Evolutionary conservation across 768 basidiomycete genomes (phyloP).

Genomic region (Steccherinum ochraceum): DNA sequence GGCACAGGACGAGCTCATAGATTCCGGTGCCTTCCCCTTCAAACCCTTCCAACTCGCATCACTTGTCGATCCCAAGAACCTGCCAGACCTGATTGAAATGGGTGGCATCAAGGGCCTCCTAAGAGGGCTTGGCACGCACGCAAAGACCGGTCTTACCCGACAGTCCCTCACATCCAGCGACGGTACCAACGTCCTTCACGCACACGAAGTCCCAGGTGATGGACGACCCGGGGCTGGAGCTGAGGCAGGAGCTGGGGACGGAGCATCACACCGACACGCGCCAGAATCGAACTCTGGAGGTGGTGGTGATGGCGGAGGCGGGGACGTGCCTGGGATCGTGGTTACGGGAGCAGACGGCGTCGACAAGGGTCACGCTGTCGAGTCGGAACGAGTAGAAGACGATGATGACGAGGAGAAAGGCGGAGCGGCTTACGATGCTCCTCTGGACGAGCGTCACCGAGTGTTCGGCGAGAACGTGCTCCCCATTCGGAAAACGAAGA

Average conservation of each 20-base stretch:
- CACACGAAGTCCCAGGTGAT: constrained; percentile 9
- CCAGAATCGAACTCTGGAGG: constrained; percentile 9
- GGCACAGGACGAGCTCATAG: constrained; percentile 37
- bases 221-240: constrained; percentile 12
- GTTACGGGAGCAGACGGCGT: constrained; percentile 14
- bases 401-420: constrained; percentile 7
- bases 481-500: constrained; percentile 41
- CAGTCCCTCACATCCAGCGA: background rate
- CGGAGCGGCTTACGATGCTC: constrained; percentile 25
- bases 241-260: constrained; percentile 22
- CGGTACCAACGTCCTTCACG: background rate
- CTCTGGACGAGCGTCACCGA: constrained; percentile 35
- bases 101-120: constrained; percentile 70
- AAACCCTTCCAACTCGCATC: constrained; percentile 74
- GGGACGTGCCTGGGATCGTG: constrained; percentile 21
- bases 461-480: constrained; percentile 50
- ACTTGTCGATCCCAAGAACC: constrained; percentile 84
- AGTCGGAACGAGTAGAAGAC: constrained; percentile 8
- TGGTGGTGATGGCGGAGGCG: constrained; percentile 1
- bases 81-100: constrained; percentile 56
- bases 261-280: constrained; percentile 28
- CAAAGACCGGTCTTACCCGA: constrained; percentile 35
- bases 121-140: constrained; percentile 66
- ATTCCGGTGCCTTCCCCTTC: constrained; percentile 69
- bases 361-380: constrained; percentile 5